Conservation (phyloP, 2,329 filamentous ascomycete genomes). For the Penicillium frequentans region DNA sequence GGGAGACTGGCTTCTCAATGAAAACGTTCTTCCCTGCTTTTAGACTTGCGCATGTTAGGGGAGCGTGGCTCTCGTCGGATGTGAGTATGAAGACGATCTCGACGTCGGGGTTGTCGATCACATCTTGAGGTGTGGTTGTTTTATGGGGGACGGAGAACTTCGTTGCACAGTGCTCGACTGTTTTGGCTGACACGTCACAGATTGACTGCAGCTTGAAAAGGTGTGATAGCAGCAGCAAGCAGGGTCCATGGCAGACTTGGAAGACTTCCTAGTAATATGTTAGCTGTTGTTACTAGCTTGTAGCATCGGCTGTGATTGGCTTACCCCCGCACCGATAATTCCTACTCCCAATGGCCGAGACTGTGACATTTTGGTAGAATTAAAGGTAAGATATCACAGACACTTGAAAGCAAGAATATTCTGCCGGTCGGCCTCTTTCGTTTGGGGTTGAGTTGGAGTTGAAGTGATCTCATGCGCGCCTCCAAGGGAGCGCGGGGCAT, state of each 20-base stretch:
- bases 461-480: neutral
- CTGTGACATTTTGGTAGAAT: neutral
- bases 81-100: conserved; percentile 19
- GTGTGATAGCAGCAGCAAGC: conserved; percentile 13
- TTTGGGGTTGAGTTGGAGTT: neutral
- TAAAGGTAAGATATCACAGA: neutral
- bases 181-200: conserved; percentile 16
- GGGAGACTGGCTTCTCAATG: conserved; percentile 16
- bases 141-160: conserved; percentile 13
- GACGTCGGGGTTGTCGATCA: conserved; percentile 14
- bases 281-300: neutral
- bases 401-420: neutral
- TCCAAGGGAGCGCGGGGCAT: neutral
- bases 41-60: conserved; percentile 11
- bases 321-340: conserved; percentile 16
- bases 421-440: neutral
- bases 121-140: conserved; percentile 14
- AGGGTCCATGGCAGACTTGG: conserved; percentile 18
- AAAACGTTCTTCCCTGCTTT: conserved; percentile 19
- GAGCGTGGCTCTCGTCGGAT: conserved; percentile 20
- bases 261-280: conserved; percentile 11
- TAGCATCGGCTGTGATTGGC: neutral
- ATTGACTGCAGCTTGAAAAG: conserved; percentile 17
- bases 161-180: conserved; percentile 12
- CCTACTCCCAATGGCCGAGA: conserved; percentile 9